These are phyloP conservation scores for Angomonas ambiguus DNA, from an alignment of 208 protist genomes.

Conservation along the genomic window DNA sequence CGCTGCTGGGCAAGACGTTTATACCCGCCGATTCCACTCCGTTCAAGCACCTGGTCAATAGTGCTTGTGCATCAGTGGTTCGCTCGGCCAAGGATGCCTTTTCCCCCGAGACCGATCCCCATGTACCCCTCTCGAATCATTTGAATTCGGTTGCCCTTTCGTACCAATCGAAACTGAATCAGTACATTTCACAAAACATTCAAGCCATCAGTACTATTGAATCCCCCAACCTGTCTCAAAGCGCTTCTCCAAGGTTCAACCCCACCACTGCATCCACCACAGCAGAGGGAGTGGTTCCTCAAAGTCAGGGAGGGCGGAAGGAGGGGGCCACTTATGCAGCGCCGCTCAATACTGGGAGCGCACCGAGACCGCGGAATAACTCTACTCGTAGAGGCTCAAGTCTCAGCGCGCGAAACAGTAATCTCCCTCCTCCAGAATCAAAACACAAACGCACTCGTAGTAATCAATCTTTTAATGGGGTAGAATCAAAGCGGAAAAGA, in stretches of 20 bases:
- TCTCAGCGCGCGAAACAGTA: conserved; percentile 1
- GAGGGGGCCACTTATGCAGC: background rate
- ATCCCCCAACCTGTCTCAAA: background rate
- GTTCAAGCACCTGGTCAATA: conserved; percentile 41
- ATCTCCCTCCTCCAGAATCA: background rate
- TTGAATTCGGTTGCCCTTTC: background rate
- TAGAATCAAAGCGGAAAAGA: background rate
- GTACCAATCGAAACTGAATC: background rate
- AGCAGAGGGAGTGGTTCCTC: background rate
- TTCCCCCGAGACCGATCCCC: background rate
- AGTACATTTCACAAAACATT: background rate
- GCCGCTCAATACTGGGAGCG: background rate
- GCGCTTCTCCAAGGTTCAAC: background rate
- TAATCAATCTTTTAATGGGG: background rate
- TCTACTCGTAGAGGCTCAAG: background rate
- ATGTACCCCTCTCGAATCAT: background rate
- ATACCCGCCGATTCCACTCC: conserved; percentile 19
- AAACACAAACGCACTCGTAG: conserved; percentile 5
- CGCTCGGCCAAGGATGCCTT: background rate
- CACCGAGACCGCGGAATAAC: background rate
- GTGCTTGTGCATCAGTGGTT: conserved; percentile 24
- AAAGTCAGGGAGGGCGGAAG: background rate
- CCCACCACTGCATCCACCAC: too few species aligned
- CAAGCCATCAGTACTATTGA: background rate
- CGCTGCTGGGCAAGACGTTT: conserved; percentile 2